Evolutionary conservation across 257 asterid species (phyloP), one percentile per base, ranked within the genome.

Genomic region (Verbascum thapsus): DNA sequence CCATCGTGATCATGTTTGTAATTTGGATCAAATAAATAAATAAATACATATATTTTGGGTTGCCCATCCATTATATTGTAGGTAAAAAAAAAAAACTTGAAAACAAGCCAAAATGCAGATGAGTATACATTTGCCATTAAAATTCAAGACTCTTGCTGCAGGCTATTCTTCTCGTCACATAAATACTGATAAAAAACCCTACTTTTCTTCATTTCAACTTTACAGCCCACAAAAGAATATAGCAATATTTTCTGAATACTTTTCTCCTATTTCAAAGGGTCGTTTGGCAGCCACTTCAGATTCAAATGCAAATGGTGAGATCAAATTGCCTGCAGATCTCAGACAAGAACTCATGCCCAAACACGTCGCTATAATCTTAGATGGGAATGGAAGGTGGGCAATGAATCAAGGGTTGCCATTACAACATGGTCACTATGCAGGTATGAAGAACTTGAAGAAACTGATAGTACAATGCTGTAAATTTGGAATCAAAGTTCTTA

Each of bases 311-410:
- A 12, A 22, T 6, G 12, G 45, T n/a, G 2, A 8, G 16, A 15
- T 15, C 9, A 20, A 45, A 10, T 40, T 66, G 42, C 71, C 62
- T 0, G 74, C 3, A 7, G 74, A 41, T 5, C 69, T 69, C 11
- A 17, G 26, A 6, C 44, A 49, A 3, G 66, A 63, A 3, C 45
- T 52, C 23, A 74, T 68, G 47, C 75, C 74, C 34, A 71, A 56
- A 34, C 81, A 71, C 11, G 5, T 76, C 9, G 77, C 66, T 0
- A 15, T 76, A 0, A 71, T 71, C 10, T 41, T 71, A 52, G 80
- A 74, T 16, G 73, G 80, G 10, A 51, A 74, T 49, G 44, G 72
- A 35, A 64, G 72, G 20, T 76, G 77, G 77, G 74, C 81, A 0
- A 35, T 3, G 58, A 48, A 45, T 0, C 66, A 19, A 10, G 70